Conservation (phyloP, 257 asterid species). For the Anisodus tanguticus region DNA sequence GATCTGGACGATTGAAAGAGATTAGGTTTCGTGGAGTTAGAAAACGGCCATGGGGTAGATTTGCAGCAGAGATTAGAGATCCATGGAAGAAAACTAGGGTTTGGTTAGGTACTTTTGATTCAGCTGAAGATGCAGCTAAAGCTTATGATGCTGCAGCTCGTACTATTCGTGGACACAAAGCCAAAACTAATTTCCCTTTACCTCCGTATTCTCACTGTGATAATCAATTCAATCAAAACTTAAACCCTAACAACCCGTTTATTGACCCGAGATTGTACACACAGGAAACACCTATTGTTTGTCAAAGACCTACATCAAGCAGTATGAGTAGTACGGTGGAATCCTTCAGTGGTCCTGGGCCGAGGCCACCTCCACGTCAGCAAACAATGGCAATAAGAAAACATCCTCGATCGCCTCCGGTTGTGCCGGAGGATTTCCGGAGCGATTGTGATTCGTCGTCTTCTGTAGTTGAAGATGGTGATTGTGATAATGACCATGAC, state of each 20-base stretch:
- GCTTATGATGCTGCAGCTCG: slow-evolving; percentile 37
- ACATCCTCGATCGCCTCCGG: slow-evolving; percentile 54
- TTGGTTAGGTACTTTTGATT: slow-evolving; percentile 40
- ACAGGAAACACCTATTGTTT: slow-evolving; percentile 38
- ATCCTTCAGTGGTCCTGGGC: slow-evolving; percentile 62
- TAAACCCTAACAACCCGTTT: slow-evolving; percentile 44
- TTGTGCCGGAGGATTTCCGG: slow-evolving; percentile 56
- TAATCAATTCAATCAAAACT: slow-evolving; percentile 32
- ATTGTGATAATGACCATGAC: slow-evolving; percentile 37
- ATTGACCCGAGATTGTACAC: slow-evolving; percentile 40
- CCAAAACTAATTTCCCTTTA: slow-evolving; percentile 36
- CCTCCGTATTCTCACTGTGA: neutral
- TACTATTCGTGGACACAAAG: slow-evolving; percentile 34
- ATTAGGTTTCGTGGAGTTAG: slow-evolving; percentile 34
- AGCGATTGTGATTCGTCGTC: slow-evolving; percentile 78
- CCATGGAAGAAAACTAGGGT: slow-evolving; percentile 39
- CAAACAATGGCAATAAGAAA: slow-evolving; percentile 32
- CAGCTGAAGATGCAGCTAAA: slow-evolving; percentile 38
- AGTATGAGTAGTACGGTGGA: slow-evolving; percentile 85
- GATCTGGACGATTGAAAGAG: slow-evolving; percentile 29
- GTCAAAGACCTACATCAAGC: slow-evolving; percentile 62
- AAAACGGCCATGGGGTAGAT: slow-evolving; percentile 31
- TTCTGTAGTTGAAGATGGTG: slow-evolving; percentile 63
- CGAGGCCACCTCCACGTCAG: slow-evolving; percentile 34
- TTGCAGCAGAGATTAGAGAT: slow-evolving; percentile 34